These are phyloP conservation scores for Lepiota brunneoincarnata DNA, from an alignment of 768 basidiomycete genomes.

Conservation along the genomic window DNA sequence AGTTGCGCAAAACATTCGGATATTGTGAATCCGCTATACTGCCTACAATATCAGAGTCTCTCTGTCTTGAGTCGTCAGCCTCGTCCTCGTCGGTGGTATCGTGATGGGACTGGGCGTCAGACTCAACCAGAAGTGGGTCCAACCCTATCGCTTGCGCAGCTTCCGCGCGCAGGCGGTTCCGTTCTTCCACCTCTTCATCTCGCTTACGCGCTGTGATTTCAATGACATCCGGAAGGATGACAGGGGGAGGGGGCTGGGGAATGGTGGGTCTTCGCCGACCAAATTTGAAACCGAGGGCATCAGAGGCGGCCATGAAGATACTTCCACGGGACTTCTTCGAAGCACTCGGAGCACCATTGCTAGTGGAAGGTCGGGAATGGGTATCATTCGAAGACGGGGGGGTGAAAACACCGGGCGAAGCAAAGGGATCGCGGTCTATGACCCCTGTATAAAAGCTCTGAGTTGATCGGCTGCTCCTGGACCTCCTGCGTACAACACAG, in stretches of 20 bases:
- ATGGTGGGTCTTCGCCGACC: conserved; percentile 41
- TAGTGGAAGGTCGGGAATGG: conserved; percentile 16
- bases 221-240: conserved; percentile 66
- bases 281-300: conserved; percentile 47
- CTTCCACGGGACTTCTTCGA: conserved; percentile 38
- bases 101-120: conserved; percentile 31
- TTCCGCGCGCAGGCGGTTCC: conserved; percentile 69
- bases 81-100: conserved; percentile 39
- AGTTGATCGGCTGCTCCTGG: not conserved
- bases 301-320: conserved; percentile 52
- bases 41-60: conserved; percentile 3
- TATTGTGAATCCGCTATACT: conserved; percentile 12
- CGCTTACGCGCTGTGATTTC: conserved; percentile 58
- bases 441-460: not conserved
- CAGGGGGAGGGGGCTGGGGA: conserved; percentile 33
- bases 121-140: conserved; percentile 47
- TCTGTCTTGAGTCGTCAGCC: conserved; percentile 19
- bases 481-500: not conserved
- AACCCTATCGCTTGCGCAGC: conserved; percentile 79
- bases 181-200: conserved; percentile 69
- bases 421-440: conserved; percentile 19
- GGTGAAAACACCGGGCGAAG: conserved; percentile 20
- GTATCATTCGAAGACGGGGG: conserved; percentile 14
- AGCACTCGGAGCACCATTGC: conserved; percentile 18
- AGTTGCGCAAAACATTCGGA: conserved; percentile 19